Base-by-base conservation (phyloP, 768 basidiomycete species). In the Dioszegia aurantiaca region DNA sequence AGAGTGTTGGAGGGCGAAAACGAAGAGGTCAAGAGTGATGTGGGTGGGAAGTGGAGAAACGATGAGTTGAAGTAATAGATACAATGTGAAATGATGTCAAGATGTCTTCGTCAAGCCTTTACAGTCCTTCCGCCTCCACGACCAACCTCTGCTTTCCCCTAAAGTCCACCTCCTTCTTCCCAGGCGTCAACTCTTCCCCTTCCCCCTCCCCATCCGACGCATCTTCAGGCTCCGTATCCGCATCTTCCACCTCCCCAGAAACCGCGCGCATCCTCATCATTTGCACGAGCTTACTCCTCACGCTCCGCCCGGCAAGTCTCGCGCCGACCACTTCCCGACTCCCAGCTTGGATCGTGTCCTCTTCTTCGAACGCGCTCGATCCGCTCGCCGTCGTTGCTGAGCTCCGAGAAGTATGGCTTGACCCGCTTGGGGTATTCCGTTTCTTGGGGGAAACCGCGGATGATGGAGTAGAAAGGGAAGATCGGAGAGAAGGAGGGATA, bases 141-240 rank as follows among this genome's bases (percentile, higher is more conserved):
- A 27, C 48, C 28, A 43, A 28, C 44, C 44, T 61, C n/a, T 47
- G 47, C 23, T 47, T 56, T 27, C 31, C 45, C 16, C 17, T 31
- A 11, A 9, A 19, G 10, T 48, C 40, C 42, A 10, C 30, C 30
- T 21, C 33, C 39, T 45, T 58, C 42, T 48, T 56, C 3, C 64
- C 64, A 51, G 64, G 55, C 21, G 60, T 61, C 30, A 61, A 51
- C 39, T 66, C 60, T 28, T 61, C 56, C 36, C 36, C 65, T 27
- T 33, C 40, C 3, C 36, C 59, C 12, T 56, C 54, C 10, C 31
- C 52, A 33, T 59, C 56, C n/a, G 27, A 59, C 36, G 24, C 37
- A 14, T 24, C 48, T 37, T 44, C 45, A 23, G 23, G 26, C 23
- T 37, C 37, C 3, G 19, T 45, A 27, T 44, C 49, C 11, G 28